phyloP scores from a whole-genome alignment of 345 rosid species.

The Adansonia digitata region DNA sequence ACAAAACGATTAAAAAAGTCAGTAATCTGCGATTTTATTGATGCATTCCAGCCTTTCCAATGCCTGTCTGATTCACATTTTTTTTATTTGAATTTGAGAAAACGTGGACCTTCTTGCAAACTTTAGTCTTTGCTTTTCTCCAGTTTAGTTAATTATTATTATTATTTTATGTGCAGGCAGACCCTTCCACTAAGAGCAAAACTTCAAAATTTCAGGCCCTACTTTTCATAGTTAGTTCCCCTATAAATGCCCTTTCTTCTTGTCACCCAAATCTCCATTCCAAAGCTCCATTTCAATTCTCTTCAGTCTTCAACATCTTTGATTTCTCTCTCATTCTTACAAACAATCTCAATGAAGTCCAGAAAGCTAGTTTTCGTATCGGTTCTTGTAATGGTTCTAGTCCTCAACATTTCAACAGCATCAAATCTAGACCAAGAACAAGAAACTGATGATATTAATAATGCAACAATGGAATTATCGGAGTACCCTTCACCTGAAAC shows the following conservation, averaged over 20 bases:
- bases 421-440: neutral
- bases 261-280: neutral
- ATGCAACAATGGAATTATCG: neutral
- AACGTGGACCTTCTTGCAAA: too few species aligned
- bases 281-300: neutral
- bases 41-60: neutral
- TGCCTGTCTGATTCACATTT: neutral
- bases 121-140: neutral
- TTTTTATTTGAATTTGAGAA: neutral
- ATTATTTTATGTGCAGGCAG: neutral
- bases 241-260: constrained; percentile 9
- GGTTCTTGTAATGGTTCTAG: neutral
- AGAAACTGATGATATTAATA: neutral
- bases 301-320: neutral
- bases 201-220: neutral
- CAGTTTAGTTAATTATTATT: neutral
- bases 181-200: neutral
- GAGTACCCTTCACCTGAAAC: neutral
- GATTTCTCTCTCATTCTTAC: neutral
- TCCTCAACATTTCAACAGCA: neutral
- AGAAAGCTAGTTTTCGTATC: neutral
- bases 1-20: neutral
- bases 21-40: neutral
- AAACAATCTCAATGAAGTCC: constrained; percentile 1
- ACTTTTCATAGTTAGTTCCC: neutral